Conservation (phyloP, 1,284 basidiomycete species). For the Leccinum fuscescens region DNA sequence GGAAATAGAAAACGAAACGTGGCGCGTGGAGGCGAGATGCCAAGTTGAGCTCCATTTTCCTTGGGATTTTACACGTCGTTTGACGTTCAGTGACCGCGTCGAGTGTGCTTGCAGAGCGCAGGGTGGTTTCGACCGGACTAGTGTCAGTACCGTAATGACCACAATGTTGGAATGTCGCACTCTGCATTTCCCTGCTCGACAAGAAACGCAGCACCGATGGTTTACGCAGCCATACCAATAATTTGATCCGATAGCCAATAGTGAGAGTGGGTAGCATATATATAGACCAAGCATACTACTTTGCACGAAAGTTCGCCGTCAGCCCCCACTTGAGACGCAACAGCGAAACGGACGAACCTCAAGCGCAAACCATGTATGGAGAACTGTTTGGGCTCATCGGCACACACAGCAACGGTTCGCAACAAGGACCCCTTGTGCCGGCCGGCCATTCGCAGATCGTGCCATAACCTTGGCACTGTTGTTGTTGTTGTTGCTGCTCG, state of each 20-base stretch:
- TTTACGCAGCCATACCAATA: background rate
- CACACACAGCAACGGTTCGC: conserved; percentile 14
- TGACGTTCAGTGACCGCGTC: background rate
- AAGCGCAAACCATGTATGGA: conserved; percentile 14
- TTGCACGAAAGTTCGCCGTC: background rate
- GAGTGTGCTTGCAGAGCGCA: background rate
- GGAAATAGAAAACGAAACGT: too few relatives aligned
- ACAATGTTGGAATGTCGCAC: background rate
- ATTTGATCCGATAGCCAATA: background rate
- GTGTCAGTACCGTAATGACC: background rate
- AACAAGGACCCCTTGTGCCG: conserved; percentile 23
- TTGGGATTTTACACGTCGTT: background rate
- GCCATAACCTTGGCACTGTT: conserved; percentile 5
- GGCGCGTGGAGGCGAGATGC: background rate
- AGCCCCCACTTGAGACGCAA: background rate
- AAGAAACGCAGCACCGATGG: background rate
- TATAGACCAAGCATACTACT: background rate
- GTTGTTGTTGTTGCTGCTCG: background rate
- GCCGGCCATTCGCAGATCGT: conserved; percentile 17
- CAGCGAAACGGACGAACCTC: background rate
- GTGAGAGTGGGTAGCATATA: background rate
- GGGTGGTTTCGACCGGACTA: background rate
- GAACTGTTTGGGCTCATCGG: conserved; percentile 2
- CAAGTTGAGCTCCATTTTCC: background rate
- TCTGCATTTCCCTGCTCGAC: background rate